Base-by-base conservation (phyloP, 495 filamentous ascomycete genomes). In the Recurvomyces mirabilis region DNA sequence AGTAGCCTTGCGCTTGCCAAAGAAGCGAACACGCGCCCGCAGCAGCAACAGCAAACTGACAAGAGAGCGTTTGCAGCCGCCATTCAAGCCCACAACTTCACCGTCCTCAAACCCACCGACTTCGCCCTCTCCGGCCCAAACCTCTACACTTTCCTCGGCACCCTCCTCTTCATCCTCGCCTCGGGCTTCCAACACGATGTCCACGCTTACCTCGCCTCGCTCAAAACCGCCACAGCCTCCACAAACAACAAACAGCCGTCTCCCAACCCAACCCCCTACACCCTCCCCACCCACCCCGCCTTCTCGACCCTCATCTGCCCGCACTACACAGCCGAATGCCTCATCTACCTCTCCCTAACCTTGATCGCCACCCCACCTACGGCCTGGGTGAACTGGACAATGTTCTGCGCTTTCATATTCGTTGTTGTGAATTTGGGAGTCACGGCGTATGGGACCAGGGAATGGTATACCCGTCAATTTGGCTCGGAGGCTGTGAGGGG, bases 301-400 rank as follows among this genome's bases (percentile, higher is more conserved):
- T 98, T 96, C 56, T 65, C 65, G 28, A 63, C 56, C 23, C 51
- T 89, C 14, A 64, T 94, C 9, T 93, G 79, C 48, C 87, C 93
- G n/a, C 91, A 96, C 65, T 98, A 95, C 60, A 80, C 79, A 0
- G 81, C 81, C 35, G 93, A 96, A 59, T 87, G 85, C 55, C 37
- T 83, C 2, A 76, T 94, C 45, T 95, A 96, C 56, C 50, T 87
- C 21, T 75, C 79, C n/a, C 60, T 96, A 47, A 73, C 85, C 1
- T 54, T 93, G 18, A 54, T 83, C 12, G 79, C 79, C 29, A 85
- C 87, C 4, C 88, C 87, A 0, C 74, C 72, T 7, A 54, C 66
- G 38, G 13, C 18, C 9, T 47, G 71, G 44, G 54, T 84, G 21
- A 96, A 96, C 61, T 74, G 67, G 55, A 93, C 89, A 1, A 55